Conservation (phyloP, 2,329 filamentous ascomycete genomes). For the Alternaria conjuncta region DNA sequence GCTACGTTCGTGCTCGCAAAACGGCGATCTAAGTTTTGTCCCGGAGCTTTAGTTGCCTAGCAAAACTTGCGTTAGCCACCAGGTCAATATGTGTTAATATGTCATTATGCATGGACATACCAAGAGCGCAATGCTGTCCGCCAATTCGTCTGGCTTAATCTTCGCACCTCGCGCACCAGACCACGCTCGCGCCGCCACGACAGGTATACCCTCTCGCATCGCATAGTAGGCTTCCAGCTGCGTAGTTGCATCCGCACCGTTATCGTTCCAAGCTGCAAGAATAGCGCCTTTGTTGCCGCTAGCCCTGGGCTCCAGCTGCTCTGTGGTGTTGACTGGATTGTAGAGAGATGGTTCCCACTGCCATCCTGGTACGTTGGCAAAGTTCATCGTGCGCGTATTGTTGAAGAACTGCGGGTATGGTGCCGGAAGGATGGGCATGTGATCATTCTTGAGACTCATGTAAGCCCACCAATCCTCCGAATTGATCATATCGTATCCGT, state of each 20-base stretch:
- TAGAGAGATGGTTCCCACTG: constrained; percentile 57
- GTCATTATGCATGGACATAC: background rate
- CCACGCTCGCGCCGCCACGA: constrained; percentile 54
- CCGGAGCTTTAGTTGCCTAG: constrained; percentile 46
- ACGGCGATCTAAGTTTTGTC: constrained; percentile 54
- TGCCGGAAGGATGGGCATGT: constrained; percentile 55
- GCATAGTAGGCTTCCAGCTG: constrained; percentile 58
- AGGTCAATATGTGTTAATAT: background rate
- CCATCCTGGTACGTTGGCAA: constrained; percentile 51
- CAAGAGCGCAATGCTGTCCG: constrained; percentile 48
- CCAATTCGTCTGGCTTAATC: constrained; percentile 35
- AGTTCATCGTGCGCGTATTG: constrained; percentile 53
- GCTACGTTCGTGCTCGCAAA: constrained; percentile 18
- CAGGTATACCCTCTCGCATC: constrained; percentile 54
- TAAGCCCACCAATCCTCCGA: constrained; percentile 62
- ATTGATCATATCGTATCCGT: constrained; percentile 53
- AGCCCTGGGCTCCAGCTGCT: constrained; percentile 45
- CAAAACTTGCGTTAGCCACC: background rate
- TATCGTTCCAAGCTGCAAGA: constrained; percentile 58
- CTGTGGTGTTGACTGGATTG: constrained; percentile 52
- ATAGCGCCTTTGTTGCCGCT: constrained; percentile 43
- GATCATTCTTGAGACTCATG: constrained; percentile 62
- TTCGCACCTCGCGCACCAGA: constrained; percentile 46
- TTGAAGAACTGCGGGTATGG: constrained; percentile 58
- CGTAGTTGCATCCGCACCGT: constrained; percentile 56